These are phyloP conservation scores for Leishmania martiniquensis DNA, from an alignment of 208 protist genomes.

Conservation along the genomic window DNA sequence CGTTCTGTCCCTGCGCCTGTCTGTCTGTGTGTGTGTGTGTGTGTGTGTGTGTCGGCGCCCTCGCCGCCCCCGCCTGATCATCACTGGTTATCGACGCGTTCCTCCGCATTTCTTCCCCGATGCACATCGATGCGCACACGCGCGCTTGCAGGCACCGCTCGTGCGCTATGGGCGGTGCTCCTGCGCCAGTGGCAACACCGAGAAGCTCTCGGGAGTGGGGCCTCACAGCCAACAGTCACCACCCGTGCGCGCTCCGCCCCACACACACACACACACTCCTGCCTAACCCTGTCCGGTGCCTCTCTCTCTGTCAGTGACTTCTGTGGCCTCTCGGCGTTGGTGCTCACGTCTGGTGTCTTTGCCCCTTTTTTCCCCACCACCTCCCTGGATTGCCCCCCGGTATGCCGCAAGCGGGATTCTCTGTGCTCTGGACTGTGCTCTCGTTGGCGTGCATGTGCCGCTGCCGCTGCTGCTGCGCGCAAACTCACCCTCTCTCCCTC, in stretches of 20 bases:
- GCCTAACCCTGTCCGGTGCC: background rate
- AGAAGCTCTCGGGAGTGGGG: background rate
- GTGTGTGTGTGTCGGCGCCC: background rate
- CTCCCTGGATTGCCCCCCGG: no score
- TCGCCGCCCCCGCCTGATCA: background rate
- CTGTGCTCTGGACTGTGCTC: no score
- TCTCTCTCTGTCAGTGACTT: no score
- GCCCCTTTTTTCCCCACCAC: no score
- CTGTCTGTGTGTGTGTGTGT: background rate
- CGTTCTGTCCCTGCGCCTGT: no score
- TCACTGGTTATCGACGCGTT: no score
- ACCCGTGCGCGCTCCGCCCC: background rate
- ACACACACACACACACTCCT: background rate
- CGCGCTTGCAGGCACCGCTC: no score
- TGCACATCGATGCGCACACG: background rate
- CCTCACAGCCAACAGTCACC: background rate
- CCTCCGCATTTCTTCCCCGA: background rate
- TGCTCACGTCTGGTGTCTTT: no score
- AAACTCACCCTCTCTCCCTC: background rate
- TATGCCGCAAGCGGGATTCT: no score
- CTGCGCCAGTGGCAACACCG: background rate
- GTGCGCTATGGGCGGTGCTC: background rate
- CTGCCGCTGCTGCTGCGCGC: no score
- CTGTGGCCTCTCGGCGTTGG: background rate
- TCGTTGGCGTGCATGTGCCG: no score